phyloP scores from a whole-genome alignment of 805 yeast species.

The Saccharomycopsis babjevae region DNA sequence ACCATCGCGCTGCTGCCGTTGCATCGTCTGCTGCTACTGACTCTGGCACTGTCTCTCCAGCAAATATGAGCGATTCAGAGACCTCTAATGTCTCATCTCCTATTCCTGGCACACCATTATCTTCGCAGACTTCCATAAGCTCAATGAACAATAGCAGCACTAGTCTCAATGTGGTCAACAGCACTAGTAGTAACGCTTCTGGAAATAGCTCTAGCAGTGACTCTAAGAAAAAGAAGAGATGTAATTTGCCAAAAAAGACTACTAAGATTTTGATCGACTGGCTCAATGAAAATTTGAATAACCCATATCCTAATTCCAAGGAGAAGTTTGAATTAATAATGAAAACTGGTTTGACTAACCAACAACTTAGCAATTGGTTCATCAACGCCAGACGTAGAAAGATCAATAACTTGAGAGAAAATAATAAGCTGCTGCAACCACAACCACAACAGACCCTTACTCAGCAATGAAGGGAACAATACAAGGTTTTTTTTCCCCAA shows the following conservation, averaged over 20 bases:
- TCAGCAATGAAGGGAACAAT: background rate
- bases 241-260: slow-evolving; percentile 70
- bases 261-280: slow-evolving; percentile 63
- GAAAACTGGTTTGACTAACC: slow-evolving; percentile 68
- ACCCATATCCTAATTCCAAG: slow-evolving; percentile 76
- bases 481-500: no score
- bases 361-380: slow-evolving; percentile 80
- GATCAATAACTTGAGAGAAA: slow-evolving; percentile 35
- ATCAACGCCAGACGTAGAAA: slow-evolving; percentile 78
- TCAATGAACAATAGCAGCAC: background rate
- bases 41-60: background rate
- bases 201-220: background rate
- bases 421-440: background rate
- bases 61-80: background rate
- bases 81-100: background rate
- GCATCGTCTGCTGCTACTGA: background rate
- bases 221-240: slow-evolving; percentile 36
- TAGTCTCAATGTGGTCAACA: background rate
- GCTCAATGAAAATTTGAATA: slow-evolving; percentile 63
- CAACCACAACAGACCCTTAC: background rate
- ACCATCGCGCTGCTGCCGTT: background rate
- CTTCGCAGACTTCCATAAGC: background rate
- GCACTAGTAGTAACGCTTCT: background rate
- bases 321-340: slow-evolving; percentile 63
- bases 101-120: background rate